A percentile compares a stretch with the other conserved stretches of the same genome.
Evolutionary conservation across 768 basidiomycete genomes (phyloP).

Genomic region (Paxillus involutus): DNA sequence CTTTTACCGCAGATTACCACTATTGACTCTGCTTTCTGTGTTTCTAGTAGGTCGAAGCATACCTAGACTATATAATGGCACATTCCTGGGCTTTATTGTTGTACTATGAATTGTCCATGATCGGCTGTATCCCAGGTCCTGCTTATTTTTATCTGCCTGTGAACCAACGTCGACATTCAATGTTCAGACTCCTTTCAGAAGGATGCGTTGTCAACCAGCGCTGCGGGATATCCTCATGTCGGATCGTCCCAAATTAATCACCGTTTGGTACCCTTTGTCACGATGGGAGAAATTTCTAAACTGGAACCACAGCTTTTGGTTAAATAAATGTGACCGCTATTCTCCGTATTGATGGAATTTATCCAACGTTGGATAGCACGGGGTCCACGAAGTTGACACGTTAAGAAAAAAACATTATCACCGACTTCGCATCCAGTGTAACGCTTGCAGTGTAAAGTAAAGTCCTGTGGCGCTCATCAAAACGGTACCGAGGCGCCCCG

Average conservation of each 20-base stretch:
- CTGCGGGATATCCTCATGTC: slow-evolving; percentile 34
- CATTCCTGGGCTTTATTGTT: slow-evolving; percentile 26
- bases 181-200: slow-evolving; percentile 19
- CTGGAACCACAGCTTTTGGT: slow-evolving; percentile 18
- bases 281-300: slow-evolving; percentile 15
- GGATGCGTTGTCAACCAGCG: slow-evolving; percentile 23
- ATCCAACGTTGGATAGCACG: slow-evolving; percentile 27
- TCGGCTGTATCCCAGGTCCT: slow-evolving; percentile 17
- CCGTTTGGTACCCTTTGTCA: slow-evolving; percentile 27
- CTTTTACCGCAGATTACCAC: slow-evolving; percentile 34
- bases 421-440: slow-evolving; percentile 21
- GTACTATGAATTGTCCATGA: slow-evolving; percentile 8
- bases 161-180: slow-evolving; percentile 21
- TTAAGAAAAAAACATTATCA: slow-evolving; percentile 10
- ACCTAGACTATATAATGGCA: slow-evolving; percentile 36
- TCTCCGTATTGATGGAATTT: slow-evolving; percentile 28
- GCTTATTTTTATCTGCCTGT: slow-evolving; percentile 34
- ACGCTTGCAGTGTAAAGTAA: slow-evolving; percentile 26
- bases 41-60: slow-evolving; percentile 32
- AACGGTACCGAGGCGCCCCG: slow-evolving; percentile 49
- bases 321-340: slow-evolving; percentile 18
- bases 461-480: slow-evolving; percentile 43
- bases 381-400: slow-evolving; percentile 32
- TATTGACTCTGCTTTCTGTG: slow-evolving; percentile 35
- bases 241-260: slow-evolving; percentile 33